Evolutionary conservation across 768 basidiomycete species (phyloP).

Genomic region (Astraeus odoratus): DNA sequence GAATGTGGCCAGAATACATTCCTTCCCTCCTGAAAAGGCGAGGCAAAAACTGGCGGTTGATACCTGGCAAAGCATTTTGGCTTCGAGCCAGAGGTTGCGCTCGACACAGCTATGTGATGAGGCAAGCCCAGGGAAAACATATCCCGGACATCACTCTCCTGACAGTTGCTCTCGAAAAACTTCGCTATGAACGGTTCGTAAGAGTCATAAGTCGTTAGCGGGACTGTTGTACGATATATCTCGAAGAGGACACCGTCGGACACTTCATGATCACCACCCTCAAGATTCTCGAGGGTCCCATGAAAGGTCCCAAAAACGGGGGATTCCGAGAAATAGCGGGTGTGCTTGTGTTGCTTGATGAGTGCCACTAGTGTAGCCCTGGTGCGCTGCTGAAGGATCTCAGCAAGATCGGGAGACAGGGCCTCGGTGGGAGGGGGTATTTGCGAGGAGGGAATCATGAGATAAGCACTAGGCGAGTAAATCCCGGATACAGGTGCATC

Average conservation of each 20-base stretch:
- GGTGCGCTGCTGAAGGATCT: neutral
- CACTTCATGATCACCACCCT: slow-evolving; percentile 1
- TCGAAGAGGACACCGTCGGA: slow-evolving; percentile 6
- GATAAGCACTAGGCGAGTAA: too few relatives aligned
- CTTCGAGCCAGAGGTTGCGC: slow-evolving; percentile 13
- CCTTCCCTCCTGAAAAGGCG: slow-evolving; percentile 13
- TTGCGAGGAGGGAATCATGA: too few relatives aligned
- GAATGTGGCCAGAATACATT: slow-evolving; percentile 18
- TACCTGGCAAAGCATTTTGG: slow-evolving; percentile 18
- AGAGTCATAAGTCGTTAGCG: slow-evolving; percentile 16
- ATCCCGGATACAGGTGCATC: too few relatives aligned
- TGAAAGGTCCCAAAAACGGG: slow-evolving; percentile 10
- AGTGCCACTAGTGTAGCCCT: slow-evolving; percentile 6
- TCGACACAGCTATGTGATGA: slow-evolving; percentile 14
- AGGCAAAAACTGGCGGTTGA: slow-evolving; percentile 11
- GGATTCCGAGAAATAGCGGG: slow-evolving; percentile 12
- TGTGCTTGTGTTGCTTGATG: slow-evolving; percentile 9
- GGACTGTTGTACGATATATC: slow-evolving; percentile 11
- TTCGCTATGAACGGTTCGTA: slow-evolving; percentile 13
- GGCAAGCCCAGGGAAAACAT: slow-evolving; percentile 19
- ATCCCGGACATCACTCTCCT: slow-evolving; percentile 11
- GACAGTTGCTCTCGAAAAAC: slow-evolving; percentile 3
- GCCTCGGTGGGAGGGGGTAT: neutral
- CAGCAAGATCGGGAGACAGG: slow-evolving; percentile 1
- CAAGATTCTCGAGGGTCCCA: slow-evolving; percentile 5